phyloP scores from a whole-genome alignment of 805 yeast genomes.

The Suhomyces sp. region DNA sequence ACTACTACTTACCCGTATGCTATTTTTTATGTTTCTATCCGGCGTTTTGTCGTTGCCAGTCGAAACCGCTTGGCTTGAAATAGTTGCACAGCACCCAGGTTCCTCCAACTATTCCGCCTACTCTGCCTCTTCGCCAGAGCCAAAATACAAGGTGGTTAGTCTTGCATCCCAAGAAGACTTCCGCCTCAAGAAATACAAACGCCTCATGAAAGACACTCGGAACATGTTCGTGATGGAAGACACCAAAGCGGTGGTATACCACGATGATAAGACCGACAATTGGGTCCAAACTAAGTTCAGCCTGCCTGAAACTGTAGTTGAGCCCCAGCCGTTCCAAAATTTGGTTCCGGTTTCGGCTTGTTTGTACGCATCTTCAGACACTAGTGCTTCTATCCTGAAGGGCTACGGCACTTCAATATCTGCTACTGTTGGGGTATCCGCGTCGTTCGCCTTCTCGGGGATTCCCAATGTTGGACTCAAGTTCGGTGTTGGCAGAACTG shows the following conservation, averaged over 20 bases:
- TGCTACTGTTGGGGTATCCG: background rate
- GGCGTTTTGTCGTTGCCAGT: background rate
- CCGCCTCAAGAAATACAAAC: background rate
- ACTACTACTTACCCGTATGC: background rate
- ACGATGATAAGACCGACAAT: background rate
- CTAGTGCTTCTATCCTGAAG: background rate
- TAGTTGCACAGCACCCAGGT: background rate
- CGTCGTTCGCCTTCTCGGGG: background rate
- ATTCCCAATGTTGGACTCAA: background rate
- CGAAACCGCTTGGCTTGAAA: background rate
- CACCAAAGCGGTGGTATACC: constrained; percentile 1
- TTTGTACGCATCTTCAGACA: constrained; percentile 1
- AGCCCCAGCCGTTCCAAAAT: background rate
- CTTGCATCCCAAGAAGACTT: background rate
- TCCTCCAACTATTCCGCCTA: background rate
- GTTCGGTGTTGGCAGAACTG: background rate
- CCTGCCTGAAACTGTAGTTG: background rate
- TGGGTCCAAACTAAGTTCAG: background rate
- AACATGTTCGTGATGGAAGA: background rate
- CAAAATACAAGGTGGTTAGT: background rate
- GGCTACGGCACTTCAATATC: background rate
- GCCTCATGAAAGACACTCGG: background rate
- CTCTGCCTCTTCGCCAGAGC: background rate
- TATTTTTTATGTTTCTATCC: background rate
- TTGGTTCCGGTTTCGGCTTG: constrained; percentile 10